These are phyloP conservation scores for Cubamyces sp. DNA, from an alignment of 768 basidiomycete species.

Conservation along the genomic window DNA sequence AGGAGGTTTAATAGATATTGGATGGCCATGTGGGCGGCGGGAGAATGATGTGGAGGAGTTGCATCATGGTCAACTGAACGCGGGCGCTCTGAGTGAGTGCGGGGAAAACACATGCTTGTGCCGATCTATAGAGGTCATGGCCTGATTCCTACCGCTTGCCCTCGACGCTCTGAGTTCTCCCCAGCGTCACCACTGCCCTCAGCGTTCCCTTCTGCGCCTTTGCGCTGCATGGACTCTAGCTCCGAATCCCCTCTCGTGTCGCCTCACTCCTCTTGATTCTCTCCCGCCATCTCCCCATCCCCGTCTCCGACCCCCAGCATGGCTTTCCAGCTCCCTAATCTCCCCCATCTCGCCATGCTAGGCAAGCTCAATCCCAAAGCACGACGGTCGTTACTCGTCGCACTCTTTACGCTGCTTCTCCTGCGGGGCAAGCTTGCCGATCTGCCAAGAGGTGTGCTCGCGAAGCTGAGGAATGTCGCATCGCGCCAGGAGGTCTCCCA, in stretches of 20 bases:
- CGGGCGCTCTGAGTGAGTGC: slow-evolving; percentile 1
- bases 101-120: slow-evolving; percentile 17
- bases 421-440: slow-evolving; percentile 50
- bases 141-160: not conserved
- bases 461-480: slow-evolving; percentile 34
- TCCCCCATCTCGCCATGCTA: slow-evolving; percentile 7
- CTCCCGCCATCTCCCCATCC: not conserved
- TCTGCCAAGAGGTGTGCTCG: slow-evolving; percentile 38
- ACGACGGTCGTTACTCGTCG: slow-evolving; percentile 42
- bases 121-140: slow-evolving; percentile 4
- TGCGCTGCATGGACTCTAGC: not conserved
- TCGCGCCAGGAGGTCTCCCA: slow-evolving; percentile 20
- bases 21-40: too few relatives aligned
- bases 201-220: not conserved
- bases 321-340: slow-evolving; percentile 17
- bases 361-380: slow-evolving; percentile 14
- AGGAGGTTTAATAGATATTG: not conserved
- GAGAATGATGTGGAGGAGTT: too few relatives aligned
- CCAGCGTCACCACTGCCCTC: not conserved
- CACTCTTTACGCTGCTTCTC: slow-evolving; percentile 52
- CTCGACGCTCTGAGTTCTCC: not conserved
- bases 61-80: too few relatives aligned
- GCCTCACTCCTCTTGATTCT: not conserved
- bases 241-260: not conserved
- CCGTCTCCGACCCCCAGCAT: not conserved